Percentiles rank a stretch among this genome's conserved stretches.
Evolutionary conservation across 1,284 basidiomycete species (phyloP).

Genomic region (Ustilago cynodontis): DNA sequence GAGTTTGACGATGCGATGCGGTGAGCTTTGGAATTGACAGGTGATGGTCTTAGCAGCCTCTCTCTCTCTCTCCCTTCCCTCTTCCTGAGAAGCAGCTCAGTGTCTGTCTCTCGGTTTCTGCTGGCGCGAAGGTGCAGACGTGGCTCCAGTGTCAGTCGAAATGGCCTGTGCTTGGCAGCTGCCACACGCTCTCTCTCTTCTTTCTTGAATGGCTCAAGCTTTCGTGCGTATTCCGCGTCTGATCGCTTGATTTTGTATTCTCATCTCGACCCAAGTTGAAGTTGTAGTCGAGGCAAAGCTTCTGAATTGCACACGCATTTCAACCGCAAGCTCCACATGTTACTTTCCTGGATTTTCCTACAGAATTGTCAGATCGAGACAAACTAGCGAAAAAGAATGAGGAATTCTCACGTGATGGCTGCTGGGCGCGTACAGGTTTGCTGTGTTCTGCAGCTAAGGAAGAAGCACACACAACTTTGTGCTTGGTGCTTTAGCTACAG

Average conservation of each 20-base stretch:
- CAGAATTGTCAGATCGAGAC: conserved; percentile 10
- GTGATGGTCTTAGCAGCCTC: conserved; percentile 17
- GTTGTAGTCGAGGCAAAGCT: neutral
- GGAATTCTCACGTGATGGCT: conserved; percentile 16
- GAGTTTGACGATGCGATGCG: conserved; percentile 4
- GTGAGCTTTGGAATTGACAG: neutral
- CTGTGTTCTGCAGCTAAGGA: neutral
- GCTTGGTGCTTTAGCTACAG: no score
- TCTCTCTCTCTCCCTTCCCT: neutral
- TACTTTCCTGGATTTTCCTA: neutral
- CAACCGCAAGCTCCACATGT: neutral
- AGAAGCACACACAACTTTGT: no score
- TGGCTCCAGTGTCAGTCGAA: conserved; percentile 9
- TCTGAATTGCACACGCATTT: neutral
- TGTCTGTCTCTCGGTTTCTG: neutral
- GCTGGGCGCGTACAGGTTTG: conserved; percentile 11
- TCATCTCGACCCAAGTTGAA: neutral
- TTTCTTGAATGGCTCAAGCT: conserved; percentile 10
- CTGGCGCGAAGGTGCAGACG: conserved; percentile 27
- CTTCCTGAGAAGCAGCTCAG: conserved; percentile 1
- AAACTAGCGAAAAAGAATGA: neutral
- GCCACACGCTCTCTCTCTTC: neutral
- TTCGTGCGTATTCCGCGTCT: conserved; percentile 20
- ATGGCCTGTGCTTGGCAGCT: conserved; percentile 46
- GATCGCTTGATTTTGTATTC: conserved; percentile 22